Base-by-base conservation (phyloP, 805 yeast genomes). In the Zygosaccharomyces bailii region DNA sequence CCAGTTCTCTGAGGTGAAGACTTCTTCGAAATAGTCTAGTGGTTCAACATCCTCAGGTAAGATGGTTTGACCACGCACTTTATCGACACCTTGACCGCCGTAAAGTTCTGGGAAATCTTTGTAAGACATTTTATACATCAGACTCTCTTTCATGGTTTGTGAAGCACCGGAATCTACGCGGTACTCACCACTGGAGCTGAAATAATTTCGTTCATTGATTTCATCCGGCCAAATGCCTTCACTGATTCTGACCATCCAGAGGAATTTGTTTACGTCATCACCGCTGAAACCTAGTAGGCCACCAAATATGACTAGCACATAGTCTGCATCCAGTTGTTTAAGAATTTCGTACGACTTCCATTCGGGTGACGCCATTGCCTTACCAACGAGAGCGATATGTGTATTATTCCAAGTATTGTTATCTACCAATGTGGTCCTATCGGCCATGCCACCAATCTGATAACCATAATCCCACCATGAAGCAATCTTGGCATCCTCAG, bases 381-480 rank as follows among this genome's bases (percentile, higher is more conserved):
- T 89, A 59, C 99, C 99, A 44, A 93, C 99, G 11, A 96, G 89
- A 54, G 99, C 99, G 68, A 93, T 95, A 66, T 93, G 99, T 3
- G 99, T 93, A 73, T 93, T 93, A 67, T 93, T 93, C 99, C 99
- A 93, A 8, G 99, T 93, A 71, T 93, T 93, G 77, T 93, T 93
- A 68, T 93, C 99, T 31, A 95, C 99, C 56, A 93, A 75, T 4
- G 99, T 93, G 52, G 98, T 91, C 63, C 99, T 80, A 69, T 93
- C 99, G 36, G 99, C 99, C 98, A 93, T 93, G 51, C 99, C 99
- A 57, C 99, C 99, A 60, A 93, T 93, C 73, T 93, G 99, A 69
- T 93, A 93, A 44, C 99, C 99, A 63, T 95, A 95, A 73, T 95
- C 99, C 99, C 99, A 93, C 99, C 99, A 93, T 8, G 97, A 84